Evolutionary conservation across 2,329 filamentous ascomycete genomes (phyloP).

Genomic region (Blastomyces percursus): DNA sequence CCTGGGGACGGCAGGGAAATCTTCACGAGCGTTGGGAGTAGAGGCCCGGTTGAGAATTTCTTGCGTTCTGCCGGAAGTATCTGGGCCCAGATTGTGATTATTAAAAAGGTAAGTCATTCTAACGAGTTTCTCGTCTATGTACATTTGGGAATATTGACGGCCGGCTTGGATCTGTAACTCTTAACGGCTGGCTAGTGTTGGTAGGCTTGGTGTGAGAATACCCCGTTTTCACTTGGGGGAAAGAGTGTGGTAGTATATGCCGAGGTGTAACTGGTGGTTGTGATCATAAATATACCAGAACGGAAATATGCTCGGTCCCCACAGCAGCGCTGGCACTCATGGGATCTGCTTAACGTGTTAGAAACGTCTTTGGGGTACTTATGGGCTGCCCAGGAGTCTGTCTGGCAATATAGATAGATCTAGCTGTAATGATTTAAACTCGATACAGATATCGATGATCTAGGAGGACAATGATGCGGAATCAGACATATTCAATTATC

Average conservation of each 20-base stretch:
- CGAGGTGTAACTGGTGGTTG: slow-evolving; percentile 9
- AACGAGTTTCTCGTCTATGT: slow-evolving; percentile 6
- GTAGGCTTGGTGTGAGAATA: background rate
- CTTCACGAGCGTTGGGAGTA: background rate
- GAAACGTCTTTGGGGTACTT: background rate
- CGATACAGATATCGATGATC: background rate
- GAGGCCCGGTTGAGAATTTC: background rate
- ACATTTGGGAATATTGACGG: background rate
- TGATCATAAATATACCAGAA: background rate
- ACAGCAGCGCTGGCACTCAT: slow-evolving; percentile 2
- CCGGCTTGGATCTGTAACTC: background rate
- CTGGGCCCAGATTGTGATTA: slow-evolving; percentile 8
- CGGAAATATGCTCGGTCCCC: background rate
- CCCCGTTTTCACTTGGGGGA: background rate
- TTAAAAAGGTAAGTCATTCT: slow-evolving; percentile 8
- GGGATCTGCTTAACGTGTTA: background rate
- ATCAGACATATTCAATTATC: background rate
- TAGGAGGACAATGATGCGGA: background rate
- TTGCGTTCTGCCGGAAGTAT: background rate
- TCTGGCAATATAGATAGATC: background rate
- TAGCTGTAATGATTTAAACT: background rate
- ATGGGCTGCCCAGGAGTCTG: background rate
- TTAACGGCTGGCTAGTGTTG: background rate
- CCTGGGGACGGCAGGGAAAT: background rate
- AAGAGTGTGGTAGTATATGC: slow-evolving; percentile 1